A percentile compares a stretch with the other conserved stretches of the same genome.
Conservation (phyloP, 768 basidiomycete species). For the Xerocomellus dryophilus region DNA sequence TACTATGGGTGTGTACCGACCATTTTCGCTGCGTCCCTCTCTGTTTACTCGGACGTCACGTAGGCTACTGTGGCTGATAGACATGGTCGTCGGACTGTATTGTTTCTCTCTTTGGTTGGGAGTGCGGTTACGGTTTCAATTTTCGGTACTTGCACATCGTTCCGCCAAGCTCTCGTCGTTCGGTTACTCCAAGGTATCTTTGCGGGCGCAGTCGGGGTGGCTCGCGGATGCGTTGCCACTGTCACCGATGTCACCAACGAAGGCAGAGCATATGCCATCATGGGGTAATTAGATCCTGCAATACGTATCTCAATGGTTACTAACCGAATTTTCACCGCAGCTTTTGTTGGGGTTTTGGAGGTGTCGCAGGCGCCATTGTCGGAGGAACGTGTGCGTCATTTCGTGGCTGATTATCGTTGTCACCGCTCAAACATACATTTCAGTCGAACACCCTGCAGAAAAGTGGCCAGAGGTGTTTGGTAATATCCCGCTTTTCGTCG, state of each 20-base stretch:
- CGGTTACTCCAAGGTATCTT: conserved; percentile 91
- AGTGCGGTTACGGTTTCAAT: conserved; percentile 74
- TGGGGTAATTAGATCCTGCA: conserved; percentile 51
- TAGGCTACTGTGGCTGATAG: conserved; percentile 92
- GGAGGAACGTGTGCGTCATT: conserved; percentile 71
- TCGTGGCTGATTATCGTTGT: not conserved
- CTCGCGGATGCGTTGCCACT: conserved; percentile 80
- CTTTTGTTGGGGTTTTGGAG: conserved; percentile 96
- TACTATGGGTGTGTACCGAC: conserved; percentile 71
- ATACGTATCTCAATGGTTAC: not conserved
- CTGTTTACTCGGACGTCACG: not conserved
- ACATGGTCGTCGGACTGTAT: conserved; percentile 82
- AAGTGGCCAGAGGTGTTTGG: conserved; percentile 84
- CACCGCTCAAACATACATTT: conserved; percentile 10
- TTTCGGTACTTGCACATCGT: conserved; percentile 73
- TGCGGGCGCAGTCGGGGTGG: conserved; percentile 92
- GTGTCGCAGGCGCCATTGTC: conserved; percentile 84
- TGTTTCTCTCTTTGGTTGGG: conserved; percentile 82
- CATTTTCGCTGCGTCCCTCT: not conserved
- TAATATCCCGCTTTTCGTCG: conserved; percentile 60
- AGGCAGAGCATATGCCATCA: conserved; percentile 88
- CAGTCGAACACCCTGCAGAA: conserved; percentile 78
- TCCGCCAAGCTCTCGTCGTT: conserved; percentile 79
- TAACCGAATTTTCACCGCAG: conserved; percentile 34
- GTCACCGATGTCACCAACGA: conserved; percentile 93